A percentile compares a stretch with the other conserved stretches of the same genome.
Evolutionary conservation across 176 grass and related monocot species (phyloP).

Genomic region (Raddia guianensis): DNA sequence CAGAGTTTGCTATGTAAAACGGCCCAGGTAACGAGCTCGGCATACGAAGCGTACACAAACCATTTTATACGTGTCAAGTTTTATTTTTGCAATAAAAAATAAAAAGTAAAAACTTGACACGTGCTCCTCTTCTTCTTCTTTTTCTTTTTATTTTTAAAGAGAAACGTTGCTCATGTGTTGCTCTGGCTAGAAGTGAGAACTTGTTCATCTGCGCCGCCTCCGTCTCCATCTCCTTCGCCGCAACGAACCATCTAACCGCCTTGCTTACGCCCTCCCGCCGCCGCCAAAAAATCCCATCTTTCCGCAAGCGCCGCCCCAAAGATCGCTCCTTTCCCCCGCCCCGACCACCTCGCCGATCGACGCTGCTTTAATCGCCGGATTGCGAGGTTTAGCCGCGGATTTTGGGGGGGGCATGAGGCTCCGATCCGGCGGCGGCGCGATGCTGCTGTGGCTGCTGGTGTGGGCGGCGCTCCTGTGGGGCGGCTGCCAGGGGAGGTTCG

Average conservation of each 20-base stretch:
- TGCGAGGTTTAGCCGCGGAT: neutral
- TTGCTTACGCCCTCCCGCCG: neutral
- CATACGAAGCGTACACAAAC: too few relatives aligned
- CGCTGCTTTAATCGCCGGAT: neutral
- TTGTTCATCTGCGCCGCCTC: neutral
- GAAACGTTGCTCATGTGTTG: too few relatives aligned
- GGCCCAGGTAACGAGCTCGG: too few relatives aligned
- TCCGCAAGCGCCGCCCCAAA: neutral
- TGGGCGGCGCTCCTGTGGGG: conserved; percentile 51
- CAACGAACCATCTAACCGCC: too few relatives aligned
- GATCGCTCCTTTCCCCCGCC: neutral
- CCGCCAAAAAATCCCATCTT: conserved; percentile 9
- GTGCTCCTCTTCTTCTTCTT: too few relatives aligned
- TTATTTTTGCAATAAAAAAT: too few relatives aligned
- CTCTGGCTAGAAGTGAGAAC: too few relatives aligned
- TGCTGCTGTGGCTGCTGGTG: conserved; percentile 42
- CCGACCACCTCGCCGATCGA: neutral
- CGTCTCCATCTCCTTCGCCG: too few relatives aligned
- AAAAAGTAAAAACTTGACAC: too few relatives aligned
- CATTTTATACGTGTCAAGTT: too few relatives aligned
- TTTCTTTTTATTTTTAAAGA: too few relatives aligned
- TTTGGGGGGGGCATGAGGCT: conserved; percentile 3
- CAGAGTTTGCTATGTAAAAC: too few relatives aligned
- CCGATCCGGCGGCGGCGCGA: neutral
- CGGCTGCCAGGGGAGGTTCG: conserved; percentile 51